These are phyloP conservation scores for Aspergillus calidoustus DNA, from an alignment of 2,329 filamentous ascomycete species.

Conservation along the genomic window DNA sequence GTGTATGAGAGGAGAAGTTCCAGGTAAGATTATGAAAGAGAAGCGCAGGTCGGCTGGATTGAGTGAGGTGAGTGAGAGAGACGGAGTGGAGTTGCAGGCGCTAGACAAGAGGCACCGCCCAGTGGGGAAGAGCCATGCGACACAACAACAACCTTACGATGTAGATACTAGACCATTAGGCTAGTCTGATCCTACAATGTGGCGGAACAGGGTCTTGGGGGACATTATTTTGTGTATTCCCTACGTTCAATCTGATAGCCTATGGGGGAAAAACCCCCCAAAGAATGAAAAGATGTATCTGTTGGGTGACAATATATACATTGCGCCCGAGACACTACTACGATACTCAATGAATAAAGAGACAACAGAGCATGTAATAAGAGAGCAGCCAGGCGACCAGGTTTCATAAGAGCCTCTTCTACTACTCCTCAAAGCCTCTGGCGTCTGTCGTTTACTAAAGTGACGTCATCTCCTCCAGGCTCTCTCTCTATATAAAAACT, in stretches of 20 bases:
- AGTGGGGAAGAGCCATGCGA: slow-evolving; percentile 14
- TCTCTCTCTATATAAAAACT: neutral
- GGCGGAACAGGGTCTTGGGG: neutral
- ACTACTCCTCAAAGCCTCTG: neutral
- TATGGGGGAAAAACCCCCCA: neutral
- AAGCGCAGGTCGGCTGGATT: slow-evolving; percentile 17
- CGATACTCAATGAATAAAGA: neutral
- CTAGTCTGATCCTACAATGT: neutral
- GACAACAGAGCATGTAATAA: neutral
- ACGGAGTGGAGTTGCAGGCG: slow-evolving; percentile 14
- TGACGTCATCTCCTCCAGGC: slow-evolving; percentile 9
- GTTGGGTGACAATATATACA: neutral
- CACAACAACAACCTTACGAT: slow-evolving; percentile 1
- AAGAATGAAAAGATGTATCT: neutral
- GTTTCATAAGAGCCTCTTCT: neutral
- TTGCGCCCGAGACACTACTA: neutral
- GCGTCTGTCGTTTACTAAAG: neutral
- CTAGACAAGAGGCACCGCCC: slow-evolving; percentile 15
- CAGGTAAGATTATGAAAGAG: neutral
- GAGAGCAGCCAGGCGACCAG: neutral
- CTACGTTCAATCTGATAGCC: neutral
- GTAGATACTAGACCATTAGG: neutral
- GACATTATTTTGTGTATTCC: neutral
- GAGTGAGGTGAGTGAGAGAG: neutral
- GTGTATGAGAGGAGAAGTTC: neutral